Evolutionary conservation across 2,329 filamentous ascomycete genomes (phyloP).

Genomic region (Curvularia spicifera): DNA sequence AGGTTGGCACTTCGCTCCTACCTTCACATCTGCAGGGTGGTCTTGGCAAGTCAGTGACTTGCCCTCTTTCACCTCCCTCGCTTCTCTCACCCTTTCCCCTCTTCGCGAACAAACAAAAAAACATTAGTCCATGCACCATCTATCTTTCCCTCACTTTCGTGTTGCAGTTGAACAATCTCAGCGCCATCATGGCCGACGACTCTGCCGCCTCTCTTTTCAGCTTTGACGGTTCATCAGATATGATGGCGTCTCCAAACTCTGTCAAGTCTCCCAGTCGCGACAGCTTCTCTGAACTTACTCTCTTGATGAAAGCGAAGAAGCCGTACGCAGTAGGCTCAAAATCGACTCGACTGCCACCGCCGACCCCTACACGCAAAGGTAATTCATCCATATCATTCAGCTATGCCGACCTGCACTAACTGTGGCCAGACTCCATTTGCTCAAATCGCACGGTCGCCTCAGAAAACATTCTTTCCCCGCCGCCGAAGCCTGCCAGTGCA

Average conservation of each 20-base stretch:
- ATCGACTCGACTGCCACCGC: background rate
- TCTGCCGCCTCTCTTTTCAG: background rate
- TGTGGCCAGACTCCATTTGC: slow-evolving; percentile 10
- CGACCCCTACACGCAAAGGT: background rate
- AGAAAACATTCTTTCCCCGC: slow-evolving; percentile 7
- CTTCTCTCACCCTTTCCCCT: too few species aligned
- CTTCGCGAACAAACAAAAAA: slow-evolving; percentile 2
- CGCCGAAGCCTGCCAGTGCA: slow-evolving; percentile 1
- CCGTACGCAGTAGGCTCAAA: slow-evolving; percentile 10
- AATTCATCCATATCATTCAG: background rate
- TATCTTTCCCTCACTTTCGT: background rate
- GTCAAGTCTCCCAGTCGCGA: slow-evolving; percentile 11
- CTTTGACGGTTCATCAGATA: background rate
- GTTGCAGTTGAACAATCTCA: slow-evolving; percentile 4
- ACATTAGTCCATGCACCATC: background rate
- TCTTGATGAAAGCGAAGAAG: slow-evolving; percentile 30
- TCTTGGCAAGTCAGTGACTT: slow-evolving; percentile 17
- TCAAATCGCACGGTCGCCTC: background rate
- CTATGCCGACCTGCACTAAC: background rate
- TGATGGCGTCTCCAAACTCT: background rate
- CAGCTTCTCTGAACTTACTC: slow-evolving; percentile 28
- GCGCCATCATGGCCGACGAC: slow-evolving; percentile 18
- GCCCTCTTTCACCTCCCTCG: slow-evolving; percentile 4
- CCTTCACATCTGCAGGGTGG: background rate
- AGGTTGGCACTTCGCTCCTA: background rate